These are phyloP conservation scores for Mycena leptocephala DNA, from an alignment of 768 basidiomycete species.

Conservation along the genomic window DNA sequence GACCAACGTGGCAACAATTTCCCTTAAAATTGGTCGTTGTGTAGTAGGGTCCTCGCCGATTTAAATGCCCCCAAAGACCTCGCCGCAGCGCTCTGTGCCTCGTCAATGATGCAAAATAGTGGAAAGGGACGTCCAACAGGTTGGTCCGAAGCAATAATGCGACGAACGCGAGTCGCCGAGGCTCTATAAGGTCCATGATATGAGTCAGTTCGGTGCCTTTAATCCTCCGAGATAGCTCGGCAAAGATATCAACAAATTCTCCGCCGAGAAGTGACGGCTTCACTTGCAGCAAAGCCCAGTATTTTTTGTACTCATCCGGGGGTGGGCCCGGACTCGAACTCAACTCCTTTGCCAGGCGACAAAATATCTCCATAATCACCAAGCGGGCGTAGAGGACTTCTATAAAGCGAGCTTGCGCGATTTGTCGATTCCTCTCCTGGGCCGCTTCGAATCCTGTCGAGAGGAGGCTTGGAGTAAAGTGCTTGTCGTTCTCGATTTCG, in stretches of 20 bases:
- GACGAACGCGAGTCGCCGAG: too few relatives aligned
- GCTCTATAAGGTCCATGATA: too few relatives aligned
- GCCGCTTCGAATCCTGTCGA: background rate
- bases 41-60: background rate
- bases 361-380: background rate
- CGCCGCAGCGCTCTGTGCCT: background rate
- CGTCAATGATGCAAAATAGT: constrained; percentile 8
- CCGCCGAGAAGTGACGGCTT: background rate
- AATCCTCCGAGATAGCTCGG: background rate
- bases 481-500: background rate
- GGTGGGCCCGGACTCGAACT: background rate
- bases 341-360: background rate
- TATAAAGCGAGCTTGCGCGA: background rate
- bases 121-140: background rate
- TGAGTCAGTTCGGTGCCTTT: background rate
- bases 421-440: background rate
- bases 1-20: background rate
- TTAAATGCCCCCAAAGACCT: background rate
- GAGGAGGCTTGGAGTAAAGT: background rate
- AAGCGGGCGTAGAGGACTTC: background rate
- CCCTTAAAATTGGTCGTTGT: background rate
- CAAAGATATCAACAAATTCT: background rate
- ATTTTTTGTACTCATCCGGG: background rate
- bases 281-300: background rate
- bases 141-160: background rate